A percentile compares a stretch with the other conserved stretches of the same genome.
These are phyloP conservation scores for Trametes cingulata DNA, from an alignment of 768 basidiomycete species.

Conservation along the genomic window DNA sequence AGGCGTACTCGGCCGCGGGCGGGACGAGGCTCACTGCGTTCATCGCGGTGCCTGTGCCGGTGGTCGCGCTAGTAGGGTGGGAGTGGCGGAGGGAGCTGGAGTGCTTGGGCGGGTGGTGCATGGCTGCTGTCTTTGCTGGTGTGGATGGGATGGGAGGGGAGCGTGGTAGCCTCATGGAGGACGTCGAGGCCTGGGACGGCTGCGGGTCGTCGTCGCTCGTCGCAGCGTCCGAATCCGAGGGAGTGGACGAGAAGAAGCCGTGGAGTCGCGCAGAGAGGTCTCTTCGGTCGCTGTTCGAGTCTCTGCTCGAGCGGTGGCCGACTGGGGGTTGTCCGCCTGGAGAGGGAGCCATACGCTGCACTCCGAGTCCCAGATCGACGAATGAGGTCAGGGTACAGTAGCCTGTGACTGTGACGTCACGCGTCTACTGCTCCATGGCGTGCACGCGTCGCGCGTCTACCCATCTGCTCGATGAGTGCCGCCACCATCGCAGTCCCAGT, in stretches of 20 bases:
- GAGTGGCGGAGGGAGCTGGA: conserved; percentile 1
- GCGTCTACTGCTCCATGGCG: neutral
- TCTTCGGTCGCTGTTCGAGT: neutral
- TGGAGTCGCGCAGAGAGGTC: conserved; percentile 2
- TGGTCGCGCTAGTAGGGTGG: neutral
- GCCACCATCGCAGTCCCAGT: too few species aligned
- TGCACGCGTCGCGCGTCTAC: neutral
- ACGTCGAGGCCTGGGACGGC: conserved; percentile 1
- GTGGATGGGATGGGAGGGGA: neutral
- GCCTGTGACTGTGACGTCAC: conserved; percentile 20
- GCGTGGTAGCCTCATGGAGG: conserved; percentile 19
- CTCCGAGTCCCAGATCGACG: too few species aligned
- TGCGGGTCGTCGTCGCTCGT: neutral
- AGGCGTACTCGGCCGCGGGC: conserved; percentile 5
- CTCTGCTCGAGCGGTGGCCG: neutral
- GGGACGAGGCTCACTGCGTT: conserved; percentile 5
- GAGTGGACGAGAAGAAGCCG: neutral
- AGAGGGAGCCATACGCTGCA: neutral
- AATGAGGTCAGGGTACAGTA: neutral
- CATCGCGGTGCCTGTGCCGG: too few species aligned
- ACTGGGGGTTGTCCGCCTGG: neutral
- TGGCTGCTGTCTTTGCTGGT: neutral
- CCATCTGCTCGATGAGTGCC: too few species aligned
- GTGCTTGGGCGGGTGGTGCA: conserved; percentile 2
- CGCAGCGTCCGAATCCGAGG: neutral